Evolutionary conservation across 2,329 filamentous ascomycete species (phyloP).

Genomic region (Hypoxylon sp.): DNA sequence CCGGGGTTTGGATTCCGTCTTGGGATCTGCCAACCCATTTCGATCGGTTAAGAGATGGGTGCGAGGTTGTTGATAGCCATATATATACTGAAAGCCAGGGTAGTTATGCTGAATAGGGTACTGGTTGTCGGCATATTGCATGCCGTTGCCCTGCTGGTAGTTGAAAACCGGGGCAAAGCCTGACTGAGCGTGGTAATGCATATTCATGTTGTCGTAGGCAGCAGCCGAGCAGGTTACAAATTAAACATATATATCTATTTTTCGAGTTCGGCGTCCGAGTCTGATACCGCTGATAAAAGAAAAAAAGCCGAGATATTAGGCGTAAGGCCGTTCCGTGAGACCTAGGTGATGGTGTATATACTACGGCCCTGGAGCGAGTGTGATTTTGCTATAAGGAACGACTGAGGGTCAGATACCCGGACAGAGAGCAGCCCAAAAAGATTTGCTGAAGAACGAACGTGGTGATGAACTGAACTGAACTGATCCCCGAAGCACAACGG

Average conservation of each 20-base stretch:
- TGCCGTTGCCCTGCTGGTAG: constrained; percentile 46
- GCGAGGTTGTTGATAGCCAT: constrained; percentile 51
- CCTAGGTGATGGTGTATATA: constrained; percentile 44
- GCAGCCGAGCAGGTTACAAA: constrained; percentile 29
- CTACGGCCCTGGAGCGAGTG: constrained; percentile 17
- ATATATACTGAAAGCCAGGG: constrained; percentile 52
- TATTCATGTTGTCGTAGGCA: constrained; percentile 50
- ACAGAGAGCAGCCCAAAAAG: constrained; percentile 43
- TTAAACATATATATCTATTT: constrained; percentile 43
- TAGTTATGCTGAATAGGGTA: constrained; percentile 49
- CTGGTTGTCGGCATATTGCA: constrained; percentile 49
- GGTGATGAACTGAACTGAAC: constrained; percentile 49
- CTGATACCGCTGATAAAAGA: constrained; percentile 27
- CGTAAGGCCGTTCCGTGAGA: constrained; percentile 20
- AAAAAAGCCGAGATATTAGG: constrained; percentile 38
- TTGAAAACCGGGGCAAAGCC: constrained; percentile 51
- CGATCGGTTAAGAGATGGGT: constrained; percentile 49
- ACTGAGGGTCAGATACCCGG: constrained; percentile 54
- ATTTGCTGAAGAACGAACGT: constrained; percentile 52
- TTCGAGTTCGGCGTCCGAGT: constrained; percentile 28
- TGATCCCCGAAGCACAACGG: constrained; percentile 37
- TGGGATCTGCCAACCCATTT: constrained; percentile 49
- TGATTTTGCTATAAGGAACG: constrained; percentile 52
- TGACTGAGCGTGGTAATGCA: constrained; percentile 50
- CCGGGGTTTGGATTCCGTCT: constrained; percentile 66